These are phyloP conservation scores for Leonotis leonurus DNA, from an alignment of 257 asterid species.

Conservation along the genomic window DNA sequence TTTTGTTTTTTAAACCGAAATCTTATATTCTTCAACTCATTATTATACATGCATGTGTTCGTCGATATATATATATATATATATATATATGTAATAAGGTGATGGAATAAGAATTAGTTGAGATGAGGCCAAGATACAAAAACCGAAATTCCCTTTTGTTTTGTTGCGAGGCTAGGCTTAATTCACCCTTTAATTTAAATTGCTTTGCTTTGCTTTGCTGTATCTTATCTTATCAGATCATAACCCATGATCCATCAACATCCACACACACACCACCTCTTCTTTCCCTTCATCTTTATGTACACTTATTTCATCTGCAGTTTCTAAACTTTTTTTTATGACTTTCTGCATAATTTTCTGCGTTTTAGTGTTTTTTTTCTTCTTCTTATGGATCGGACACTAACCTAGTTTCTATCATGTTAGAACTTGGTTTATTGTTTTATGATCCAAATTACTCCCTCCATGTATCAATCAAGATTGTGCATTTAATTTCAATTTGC, in stretches of 20 bases:
- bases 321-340: background rate
- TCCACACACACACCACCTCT: background rate
- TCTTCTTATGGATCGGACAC: background rate
- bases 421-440: too few species aligned
- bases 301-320: too few species aligned
- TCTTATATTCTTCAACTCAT: too few species aligned
- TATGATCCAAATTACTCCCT: too few species aligned
- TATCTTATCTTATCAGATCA: conserved; percentile 17
- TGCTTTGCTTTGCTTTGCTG: conserved; percentile 4
- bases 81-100: background rate
- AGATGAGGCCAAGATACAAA: conserved; percentile 20
- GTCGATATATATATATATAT: too few species aligned
- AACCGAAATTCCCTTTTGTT: conserved; percentile 4
- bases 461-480: too few species aligned
- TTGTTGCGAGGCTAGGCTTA: background rate
- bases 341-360: background rate
- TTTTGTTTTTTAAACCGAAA: too few species aligned
- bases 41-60: too few species aligned
- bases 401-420: background rate
- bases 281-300: background rate
- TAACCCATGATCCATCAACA: background rate
- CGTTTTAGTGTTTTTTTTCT: background rate
- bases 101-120: conserved; percentile 10
- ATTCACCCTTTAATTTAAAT: too few species aligned
- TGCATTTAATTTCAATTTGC: too few species aligned